These are phyloP conservation scores for Penicillium psychrosexuale DNA, from an alignment of 2,329 filamentous ascomycete species.

Conservation along the genomic window DNA sequence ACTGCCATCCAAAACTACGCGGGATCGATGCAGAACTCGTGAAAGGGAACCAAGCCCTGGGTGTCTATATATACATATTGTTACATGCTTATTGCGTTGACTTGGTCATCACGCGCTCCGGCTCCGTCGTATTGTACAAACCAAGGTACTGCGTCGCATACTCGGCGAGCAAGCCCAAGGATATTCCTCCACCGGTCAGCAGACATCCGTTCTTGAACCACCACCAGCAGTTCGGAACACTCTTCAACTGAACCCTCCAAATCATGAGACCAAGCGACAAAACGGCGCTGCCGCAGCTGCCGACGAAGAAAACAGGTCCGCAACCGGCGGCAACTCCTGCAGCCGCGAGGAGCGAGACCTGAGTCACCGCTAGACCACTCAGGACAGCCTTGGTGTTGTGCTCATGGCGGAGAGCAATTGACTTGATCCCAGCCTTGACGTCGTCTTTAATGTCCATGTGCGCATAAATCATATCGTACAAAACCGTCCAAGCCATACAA, in stretches of 20 bases:
- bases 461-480: constrained; percentile 53
- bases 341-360: constrained; percentile 44
- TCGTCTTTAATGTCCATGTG: constrained; percentile 54
- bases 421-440: constrained; percentile 49
- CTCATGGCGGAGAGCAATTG: constrained; percentile 50
- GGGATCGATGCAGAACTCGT: neutral
- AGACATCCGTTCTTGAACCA: constrained; percentile 63
- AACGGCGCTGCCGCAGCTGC: constrained; percentile 57
- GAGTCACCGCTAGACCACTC: constrained; percentile 39
- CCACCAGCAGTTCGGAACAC: constrained; percentile 59
- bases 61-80: neutral
- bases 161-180: constrained; percentile 54
- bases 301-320: constrained; percentile 58
- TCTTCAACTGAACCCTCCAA: constrained; percentile 55
- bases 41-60: neutral
- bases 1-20: constrained; percentile 53
- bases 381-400: constrained; percentile 47
- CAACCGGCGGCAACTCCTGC: constrained; percentile 51
- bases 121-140: constrained; percentile 23
- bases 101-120: constrained; percentile 2
- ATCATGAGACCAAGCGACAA: constrained; percentile 58
- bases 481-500: constrained; percentile 48
- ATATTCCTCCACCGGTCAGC: constrained; percentile 59
- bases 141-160: constrained; percentile 43
- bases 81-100: constrained; percentile 9